Evolutionary conservation across 2,329 filamentous ascomycete genomes (phyloP), one percentile per base, ranked within the genome.

Genomic region (Aspergillus sp.): DNA sequence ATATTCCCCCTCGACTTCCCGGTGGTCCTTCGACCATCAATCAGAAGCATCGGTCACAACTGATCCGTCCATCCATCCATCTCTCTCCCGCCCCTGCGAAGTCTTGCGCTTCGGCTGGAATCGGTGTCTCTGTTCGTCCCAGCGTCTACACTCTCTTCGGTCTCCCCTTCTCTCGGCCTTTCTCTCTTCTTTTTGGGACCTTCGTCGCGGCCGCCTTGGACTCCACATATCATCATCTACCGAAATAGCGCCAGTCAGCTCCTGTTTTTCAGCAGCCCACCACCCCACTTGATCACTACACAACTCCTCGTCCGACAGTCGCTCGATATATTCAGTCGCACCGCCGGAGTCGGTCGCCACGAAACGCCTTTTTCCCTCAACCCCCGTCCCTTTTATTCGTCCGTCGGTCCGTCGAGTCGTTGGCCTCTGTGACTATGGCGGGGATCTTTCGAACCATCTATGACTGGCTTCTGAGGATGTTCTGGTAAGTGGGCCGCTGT

Each of bases 391-490:
- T 43, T 36, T 42, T 55, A 44, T 53, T 41, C 42, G 50, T 50
- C 22, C 51, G 43, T 50, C 26, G 26, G 51, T 43, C 42, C 26
- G 26, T 30, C 10, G 26, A 30, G 9, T 8, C 26, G 26, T 30
- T 30, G 26, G 26, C 8, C 26, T 30, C 26, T 30, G 26, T 8
- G 47, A 79, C 61, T 75, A 97, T 97, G 92, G 89, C 90, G 66
- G 89, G 90, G 65, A 79, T 99, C 72, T 95, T 99, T 76, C 89
- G 88, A 70, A 88, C 86, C 77, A 87, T 99, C 74, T 97, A 97
- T 81, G 94, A 97, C 84, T 97, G 93, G 93, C 81, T 97, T 73
- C 79, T 99, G 78, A 87, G 93, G 80, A 89, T 94, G 68, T 97
- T 99, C 77, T 99, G 94, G 93, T 97, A 79, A 73, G 83, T 77